Conservation (phyloP, 257 asterid genomes). For the Petunia axillaris region DNA sequence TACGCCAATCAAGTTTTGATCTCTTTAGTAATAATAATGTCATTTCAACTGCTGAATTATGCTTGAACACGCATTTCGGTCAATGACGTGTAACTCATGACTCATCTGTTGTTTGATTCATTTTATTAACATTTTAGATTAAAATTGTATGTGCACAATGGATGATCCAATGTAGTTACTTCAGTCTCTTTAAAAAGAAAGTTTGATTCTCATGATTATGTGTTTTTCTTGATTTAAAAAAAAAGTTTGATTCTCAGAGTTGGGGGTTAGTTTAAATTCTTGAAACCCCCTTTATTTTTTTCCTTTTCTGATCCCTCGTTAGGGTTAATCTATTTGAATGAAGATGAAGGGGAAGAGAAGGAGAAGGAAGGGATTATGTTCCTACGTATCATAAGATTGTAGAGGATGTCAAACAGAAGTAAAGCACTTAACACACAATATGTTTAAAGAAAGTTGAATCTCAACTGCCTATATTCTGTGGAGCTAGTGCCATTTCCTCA, state of each 20-base stretch:
- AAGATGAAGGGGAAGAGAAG: not conserved
- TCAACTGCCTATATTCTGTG: conserved; percentile 1
- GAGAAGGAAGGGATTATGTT: not conserved
- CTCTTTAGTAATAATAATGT: not conserved
- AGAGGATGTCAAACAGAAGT: not conserved
- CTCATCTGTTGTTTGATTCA: not conserved
- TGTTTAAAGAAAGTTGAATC: not conserved
- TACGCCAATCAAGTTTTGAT: not conserved
- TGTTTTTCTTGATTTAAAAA: too few relatives aligned
- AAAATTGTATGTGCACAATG: not conserved
- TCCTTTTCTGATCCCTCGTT: not conserved
- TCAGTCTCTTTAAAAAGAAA: not conserved
- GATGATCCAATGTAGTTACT: conserved; percentile 13
- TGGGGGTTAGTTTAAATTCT: not conserved
- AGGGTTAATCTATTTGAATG: not conserved
- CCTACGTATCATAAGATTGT: not conserved
- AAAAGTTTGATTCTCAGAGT: not conserved
- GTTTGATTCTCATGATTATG: not conserved
- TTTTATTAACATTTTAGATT: not conserved
- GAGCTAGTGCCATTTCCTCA: not conserved
- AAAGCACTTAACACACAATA: not conserved
- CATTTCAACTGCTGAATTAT: not conserved
- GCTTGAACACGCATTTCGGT: not conserved
- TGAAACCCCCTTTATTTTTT: not conserved
- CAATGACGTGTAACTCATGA: not conserved